Base-by-base conservation (phyloP, 139 green algal species). In the Chlorella sp. region DNA sequence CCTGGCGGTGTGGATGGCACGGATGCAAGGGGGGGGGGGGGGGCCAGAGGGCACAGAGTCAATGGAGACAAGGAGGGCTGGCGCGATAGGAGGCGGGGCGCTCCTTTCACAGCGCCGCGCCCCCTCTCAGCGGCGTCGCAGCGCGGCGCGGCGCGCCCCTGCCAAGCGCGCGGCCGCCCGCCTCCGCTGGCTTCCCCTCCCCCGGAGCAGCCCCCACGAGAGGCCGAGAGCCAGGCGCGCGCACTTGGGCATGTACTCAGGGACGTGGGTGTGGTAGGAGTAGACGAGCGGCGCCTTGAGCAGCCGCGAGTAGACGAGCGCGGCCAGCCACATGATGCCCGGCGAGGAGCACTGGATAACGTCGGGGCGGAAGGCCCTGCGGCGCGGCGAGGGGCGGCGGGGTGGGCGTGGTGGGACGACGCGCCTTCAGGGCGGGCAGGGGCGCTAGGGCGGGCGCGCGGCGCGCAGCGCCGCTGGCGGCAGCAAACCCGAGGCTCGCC, bases 221-320 rank as follows among this genome's bases (percentile, higher is more conserved):
- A n/a, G n/a, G n/a, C n/a, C n/a, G n/a, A n/a, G n/a, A n/a, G n/a
- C n/a, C n/a, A n/a, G n/a, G n/a, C n/a, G 40, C 21, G 9, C 70
- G 21, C 50, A 83, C 73, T 77, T 81, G 3, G 92, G 92, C 69
- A 97, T 93, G 90, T 98, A 98, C 76, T 96, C 87, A 5, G 96
- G 96, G 31, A 99, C 90, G 84, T 99, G 96, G 3, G 96, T 99
- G 88, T 99, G 96, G 83, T 99, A 99, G 14, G 88, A 95, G 62
- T 98, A 86, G 45, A 96, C 88, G n/a, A 99, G 83, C 1, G 96
- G 94, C 12, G 93, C 80, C 48, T 83, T 84, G 33, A 98, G 84
- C 62, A 98, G 76, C 61, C 94, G 93, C 9, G 92, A 86, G 79
- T 98, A 98, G 60, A 98, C 75, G 38, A 95, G 90, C 36, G 92